A percentile compares a stretch with the other conserved stretches of the same genome.
phyloP scores from a whole-genome alignment of 106 monocot species.

The Dendrobium chrysotoxum region DNA sequence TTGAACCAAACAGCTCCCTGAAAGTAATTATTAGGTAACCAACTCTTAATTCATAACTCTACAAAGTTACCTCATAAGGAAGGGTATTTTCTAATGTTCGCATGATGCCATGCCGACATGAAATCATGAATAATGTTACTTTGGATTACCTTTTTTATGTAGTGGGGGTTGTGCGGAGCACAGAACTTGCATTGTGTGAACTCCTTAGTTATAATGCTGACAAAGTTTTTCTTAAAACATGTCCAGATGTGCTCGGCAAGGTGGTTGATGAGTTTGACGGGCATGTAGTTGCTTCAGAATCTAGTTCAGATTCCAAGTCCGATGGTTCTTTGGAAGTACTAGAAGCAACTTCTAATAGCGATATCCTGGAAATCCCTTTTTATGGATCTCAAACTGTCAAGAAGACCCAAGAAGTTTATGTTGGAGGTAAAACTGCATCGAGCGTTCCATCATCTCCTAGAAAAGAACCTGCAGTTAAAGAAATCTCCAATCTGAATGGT shows the following conservation, averaged over 20 bases:
- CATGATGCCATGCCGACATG: not conserved
- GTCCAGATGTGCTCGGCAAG: not conserved
- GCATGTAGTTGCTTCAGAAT: not conserved
- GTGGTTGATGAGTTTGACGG: not conserved
- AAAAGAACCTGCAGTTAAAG: constrained; percentile 12
- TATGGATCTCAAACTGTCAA: not conserved
- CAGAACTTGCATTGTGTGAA: not conserved
- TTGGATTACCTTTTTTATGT: not conserved
- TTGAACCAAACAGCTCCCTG: too few species aligned
- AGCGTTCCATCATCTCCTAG: not conserved
- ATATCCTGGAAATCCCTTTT: not conserved
- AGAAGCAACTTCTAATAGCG: not conserved
- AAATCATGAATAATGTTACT: not conserved
- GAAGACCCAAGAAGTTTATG: constrained; percentile 1
- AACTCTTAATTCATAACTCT: too few species aligned
- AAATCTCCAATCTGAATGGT: constrained; percentile 4
- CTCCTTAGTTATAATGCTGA: not conserved
- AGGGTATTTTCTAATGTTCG: not conserved
- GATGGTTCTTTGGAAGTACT: not conserved
- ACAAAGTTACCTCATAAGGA: not conserved
- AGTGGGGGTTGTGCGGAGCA: not conserved
- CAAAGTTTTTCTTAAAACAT: not conserved
- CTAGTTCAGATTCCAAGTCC: not conserved
- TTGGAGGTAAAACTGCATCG: constrained; percentile 3
- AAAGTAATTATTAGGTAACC: too few species aligned